Evolutionary conservation across 139 green algal species (phyloP).

Genomic region (Tetraselmis striata): DNA sequence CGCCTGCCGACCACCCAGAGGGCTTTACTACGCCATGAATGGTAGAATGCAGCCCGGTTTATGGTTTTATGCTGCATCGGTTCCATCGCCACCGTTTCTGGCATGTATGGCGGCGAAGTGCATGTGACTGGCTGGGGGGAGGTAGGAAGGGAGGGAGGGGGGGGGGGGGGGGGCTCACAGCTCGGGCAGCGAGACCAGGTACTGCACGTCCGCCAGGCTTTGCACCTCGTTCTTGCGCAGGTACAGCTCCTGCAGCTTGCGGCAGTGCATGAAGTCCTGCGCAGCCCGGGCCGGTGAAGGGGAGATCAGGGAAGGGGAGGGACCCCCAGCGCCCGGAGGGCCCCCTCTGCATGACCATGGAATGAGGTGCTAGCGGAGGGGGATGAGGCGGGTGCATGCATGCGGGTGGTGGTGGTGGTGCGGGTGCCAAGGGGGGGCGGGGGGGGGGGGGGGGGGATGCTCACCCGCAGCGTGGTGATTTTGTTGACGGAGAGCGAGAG

Average conservation of each 20-base stretch:
- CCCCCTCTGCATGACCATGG: too few species aligned
- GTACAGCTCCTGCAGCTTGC: constrained; percentile 45
- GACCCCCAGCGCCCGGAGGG: neutral
- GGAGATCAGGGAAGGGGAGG: neutral
- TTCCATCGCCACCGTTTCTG: too few species aligned
- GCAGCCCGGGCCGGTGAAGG: neutral
- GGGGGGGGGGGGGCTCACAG: constrained; percentile 8
- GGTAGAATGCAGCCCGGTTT: too few species aligned
- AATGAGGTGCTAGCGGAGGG: neutral
- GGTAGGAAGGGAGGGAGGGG: too few species aligned
- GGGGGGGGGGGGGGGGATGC: neutral
- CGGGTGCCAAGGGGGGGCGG: too few species aligned
- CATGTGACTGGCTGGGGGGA: too few species aligned
- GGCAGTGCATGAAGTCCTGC: constrained; percentile 33
- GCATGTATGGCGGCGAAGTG: too few species aligned
- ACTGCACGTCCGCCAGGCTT: constrained; percentile 43
- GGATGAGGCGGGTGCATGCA: too few species aligned
- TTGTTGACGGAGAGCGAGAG: constrained; percentile 58
- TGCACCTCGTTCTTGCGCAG: constrained; percentile 59
- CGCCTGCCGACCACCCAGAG: too few species aligned
- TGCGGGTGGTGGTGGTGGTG: too few species aligned
- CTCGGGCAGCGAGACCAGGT: constrained; percentile 25
- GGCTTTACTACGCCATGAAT: too few species aligned
- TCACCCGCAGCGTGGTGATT: constrained; percentile 29
- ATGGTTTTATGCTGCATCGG: too few species aligned